These are phyloP conservation scores for Raffaelea ambrosiae DNA, from an alignment of 2,329 filamentous ascomycete genomes.

Conservation along the genomic window DNA sequence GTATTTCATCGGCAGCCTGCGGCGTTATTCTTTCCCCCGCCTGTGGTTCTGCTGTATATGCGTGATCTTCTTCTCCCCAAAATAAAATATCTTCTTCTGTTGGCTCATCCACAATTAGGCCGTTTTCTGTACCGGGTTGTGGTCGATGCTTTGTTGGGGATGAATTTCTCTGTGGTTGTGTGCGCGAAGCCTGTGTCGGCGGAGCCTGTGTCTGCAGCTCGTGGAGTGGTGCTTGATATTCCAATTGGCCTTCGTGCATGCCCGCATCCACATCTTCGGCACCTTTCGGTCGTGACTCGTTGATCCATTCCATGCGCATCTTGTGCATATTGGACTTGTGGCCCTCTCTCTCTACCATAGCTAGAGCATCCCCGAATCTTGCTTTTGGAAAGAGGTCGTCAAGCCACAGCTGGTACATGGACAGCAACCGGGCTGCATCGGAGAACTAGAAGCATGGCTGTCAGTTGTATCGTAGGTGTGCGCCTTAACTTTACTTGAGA, in stretches of 20 bases:
- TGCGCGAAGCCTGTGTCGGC: neutral
- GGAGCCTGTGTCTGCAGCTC: neutral
- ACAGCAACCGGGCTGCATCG: constrained; percentile 72
- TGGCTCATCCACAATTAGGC: constrained; percentile 22
- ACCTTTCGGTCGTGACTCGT: constrained; percentile 56
- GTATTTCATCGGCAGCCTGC: constrained; percentile 12
- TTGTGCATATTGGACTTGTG: constrained; percentile 72
- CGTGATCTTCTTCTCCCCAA: constrained; percentile 4
- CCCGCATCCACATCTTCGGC: neutral
- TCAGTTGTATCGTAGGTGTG: too few relatives aligned
- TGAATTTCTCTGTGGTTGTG: neutral
- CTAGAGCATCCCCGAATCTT: constrained; percentile 80
- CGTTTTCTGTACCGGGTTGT: constrained; percentile 17
- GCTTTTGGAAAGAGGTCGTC: constrained; percentile 94
- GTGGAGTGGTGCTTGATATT: too few relatives aligned
- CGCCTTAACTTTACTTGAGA: too few relatives aligned
- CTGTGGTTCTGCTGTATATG: too few relatives aligned
- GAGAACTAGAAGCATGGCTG: constrained; percentile 59
- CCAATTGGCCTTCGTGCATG: too few relatives aligned
- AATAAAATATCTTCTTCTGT: constrained; percentile 25
- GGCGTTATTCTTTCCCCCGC: neutral
- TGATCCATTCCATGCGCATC: constrained; percentile 74
- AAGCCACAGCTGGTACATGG: constrained; percentile 93
- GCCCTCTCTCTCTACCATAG: constrained; percentile 87
- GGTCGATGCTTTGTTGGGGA: neutral